Conservation (phyloP, 345 rosid species). For the Populus simonii region DNA sequence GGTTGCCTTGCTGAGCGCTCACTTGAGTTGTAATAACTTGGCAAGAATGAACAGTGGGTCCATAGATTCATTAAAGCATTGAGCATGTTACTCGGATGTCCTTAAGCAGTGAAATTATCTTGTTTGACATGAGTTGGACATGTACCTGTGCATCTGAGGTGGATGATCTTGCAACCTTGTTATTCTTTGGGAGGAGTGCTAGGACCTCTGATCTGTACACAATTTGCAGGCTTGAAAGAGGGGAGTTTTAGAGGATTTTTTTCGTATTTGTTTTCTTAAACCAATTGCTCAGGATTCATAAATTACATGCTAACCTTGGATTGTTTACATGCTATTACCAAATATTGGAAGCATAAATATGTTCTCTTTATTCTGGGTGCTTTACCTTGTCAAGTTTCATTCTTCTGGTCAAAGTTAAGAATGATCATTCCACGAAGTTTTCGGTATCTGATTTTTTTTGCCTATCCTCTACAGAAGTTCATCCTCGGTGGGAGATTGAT, state of each 20-base stretch:
- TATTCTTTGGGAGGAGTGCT: not conserved
- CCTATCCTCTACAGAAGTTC: constrained; percentile 59
- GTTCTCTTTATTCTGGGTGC: not conserved
- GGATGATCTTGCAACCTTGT: no score
- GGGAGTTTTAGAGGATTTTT: not conserved
- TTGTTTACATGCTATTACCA: not conserved
- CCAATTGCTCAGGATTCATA: not conserved
- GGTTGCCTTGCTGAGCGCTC: not conserved
- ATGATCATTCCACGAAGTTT: not conserved
- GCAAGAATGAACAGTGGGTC: not conserved
- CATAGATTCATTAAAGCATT: not conserved
- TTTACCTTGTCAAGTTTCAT: not conserved
- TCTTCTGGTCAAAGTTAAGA: not conserved
- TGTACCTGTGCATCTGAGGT: not conserved
- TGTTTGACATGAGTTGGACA: not conserved
- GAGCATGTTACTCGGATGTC: not conserved
- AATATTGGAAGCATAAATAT: not conserved
- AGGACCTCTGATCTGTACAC: not conserved
- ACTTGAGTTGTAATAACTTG: not conserved
- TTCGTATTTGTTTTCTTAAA: not conserved
- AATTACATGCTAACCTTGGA: not conserved
- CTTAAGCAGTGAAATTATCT: not conserved
- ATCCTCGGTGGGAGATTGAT: constrained; percentile 86
- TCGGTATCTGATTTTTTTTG: constrained; percentile 8
- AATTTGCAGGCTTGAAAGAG: not conserved